Conservation (phyloP, 371 early-diverging fungal genomes). For the Mucor racemosus region DNA sequence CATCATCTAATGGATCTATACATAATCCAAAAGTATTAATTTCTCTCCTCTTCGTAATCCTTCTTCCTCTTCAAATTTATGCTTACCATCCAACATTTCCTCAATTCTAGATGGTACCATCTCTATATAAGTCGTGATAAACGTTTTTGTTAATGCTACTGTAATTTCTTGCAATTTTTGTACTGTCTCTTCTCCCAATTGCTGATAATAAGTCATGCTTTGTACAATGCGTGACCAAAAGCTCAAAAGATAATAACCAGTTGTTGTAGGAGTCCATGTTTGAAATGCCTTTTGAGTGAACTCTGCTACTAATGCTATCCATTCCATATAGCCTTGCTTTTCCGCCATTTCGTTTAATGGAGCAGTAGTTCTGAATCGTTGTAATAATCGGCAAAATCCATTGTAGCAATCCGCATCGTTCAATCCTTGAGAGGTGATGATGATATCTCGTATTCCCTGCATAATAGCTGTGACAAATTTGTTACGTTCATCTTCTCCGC, state of each 20-base stretch:
- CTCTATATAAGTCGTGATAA: constrained; percentile 53
- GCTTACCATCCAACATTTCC: constrained; percentile 62
- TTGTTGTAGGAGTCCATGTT: constrained; percentile 59
- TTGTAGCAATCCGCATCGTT: constrained; percentile 75
- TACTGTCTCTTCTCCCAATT: constrained; percentile 22
- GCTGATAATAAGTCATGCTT: constrained; percentile 53
- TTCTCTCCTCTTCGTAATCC: background rate
- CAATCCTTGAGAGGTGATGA: constrained; percentile 59
- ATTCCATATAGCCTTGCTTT: constrained; percentile 60
- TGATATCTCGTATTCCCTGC: constrained; percentile 65
- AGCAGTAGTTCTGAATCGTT: constrained; percentile 77
- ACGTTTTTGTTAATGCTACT: constrained; percentile 46
- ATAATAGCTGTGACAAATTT: constrained; percentile 69
- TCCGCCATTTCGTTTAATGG: constrained; percentile 75
- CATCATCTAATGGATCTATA: constrained; percentile 73
- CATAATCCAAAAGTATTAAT: background rate
- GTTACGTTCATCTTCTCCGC: constrained; percentile 62
- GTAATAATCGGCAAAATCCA: constrained; percentile 80
- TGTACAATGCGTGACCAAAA: constrained; percentile 83
- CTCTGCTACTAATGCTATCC: constrained; percentile 68
- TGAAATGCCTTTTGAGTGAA: constrained; percentile 77
- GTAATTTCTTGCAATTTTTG: constrained; percentile 30
- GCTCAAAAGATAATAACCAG: constrained; percentile 70
- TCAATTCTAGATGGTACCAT: constrained; percentile 55
- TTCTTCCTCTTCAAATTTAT: background rate